Percentiles rank a stretch among this genome's conserved stretches.
Evolutionary conservation across 202 grass and related monocot species (phyloP).

Genomic region (Digitaria exilis): DNA sequence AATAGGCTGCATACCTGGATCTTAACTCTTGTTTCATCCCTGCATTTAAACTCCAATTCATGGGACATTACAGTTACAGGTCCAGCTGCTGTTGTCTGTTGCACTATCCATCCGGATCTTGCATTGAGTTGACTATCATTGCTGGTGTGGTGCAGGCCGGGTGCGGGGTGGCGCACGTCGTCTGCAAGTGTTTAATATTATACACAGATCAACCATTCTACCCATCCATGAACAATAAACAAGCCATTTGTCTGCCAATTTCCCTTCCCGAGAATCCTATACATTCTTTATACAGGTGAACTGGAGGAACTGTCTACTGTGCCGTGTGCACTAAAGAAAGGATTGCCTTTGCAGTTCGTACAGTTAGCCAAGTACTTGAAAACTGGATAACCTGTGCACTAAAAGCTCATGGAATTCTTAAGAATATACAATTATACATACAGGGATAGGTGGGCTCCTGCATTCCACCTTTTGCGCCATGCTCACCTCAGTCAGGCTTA

Average conservation of each 20-base stretch:
- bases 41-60: slow-evolving; percentile 18
- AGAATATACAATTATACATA: neutral
- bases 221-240: slow-evolving; percentile 39
- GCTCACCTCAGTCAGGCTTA: neutral
- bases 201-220: slow-evolving; percentile 21
- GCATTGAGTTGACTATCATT: slow-evolving; percentile 43
- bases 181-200: slow-evolving; percentile 28
- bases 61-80: neutral
- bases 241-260: slow-evolving; percentile 28
- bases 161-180: slow-evolving; percentile 38
- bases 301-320: neutral
- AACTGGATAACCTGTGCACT: slow-evolving; percentile 20
- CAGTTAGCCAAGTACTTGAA: slow-evolving; percentile 41
- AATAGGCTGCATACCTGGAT: slow-evolving; percentile 6
- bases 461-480: slow-evolving; percentile 30
- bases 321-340: slow-evolving; percentile 18
- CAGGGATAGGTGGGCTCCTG: neutral
- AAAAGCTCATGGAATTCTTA: slow-evolving; percentile 31
- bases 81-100: neutral
- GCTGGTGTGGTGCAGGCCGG: slow-evolving; percentile 5
- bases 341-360: slow-evolving; percentile 35
- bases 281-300: slow-evolving; percentile 36
- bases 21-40: slow-evolving; percentile 14
- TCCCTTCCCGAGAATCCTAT: slow-evolving; percentile 33
- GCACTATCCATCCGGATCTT: slow-evolving; percentile 12